Conservation (phyloP, 495 filamentous ascomycete genomes). For the Sphaerosporella brunnea region DNA sequence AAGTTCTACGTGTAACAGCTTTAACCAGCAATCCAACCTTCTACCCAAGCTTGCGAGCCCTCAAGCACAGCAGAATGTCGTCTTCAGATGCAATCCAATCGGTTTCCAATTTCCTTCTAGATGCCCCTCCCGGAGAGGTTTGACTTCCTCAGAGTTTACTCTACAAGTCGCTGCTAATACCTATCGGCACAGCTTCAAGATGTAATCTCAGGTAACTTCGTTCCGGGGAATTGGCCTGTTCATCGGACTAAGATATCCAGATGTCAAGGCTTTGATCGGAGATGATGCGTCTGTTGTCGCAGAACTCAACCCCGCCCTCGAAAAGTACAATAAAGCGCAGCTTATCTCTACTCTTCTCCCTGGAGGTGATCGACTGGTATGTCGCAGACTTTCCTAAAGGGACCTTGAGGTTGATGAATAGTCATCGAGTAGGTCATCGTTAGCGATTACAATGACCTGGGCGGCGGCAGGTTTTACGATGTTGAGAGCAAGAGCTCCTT, state of each 20-base stretch:
- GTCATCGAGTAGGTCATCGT: constrained; percentile 51
- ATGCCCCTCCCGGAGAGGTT: constrained; percentile 95
- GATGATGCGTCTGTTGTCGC: constrained; percentile 48
- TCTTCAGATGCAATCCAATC: constrained; percentile 35
- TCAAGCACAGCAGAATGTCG: constrained; percentile 10
- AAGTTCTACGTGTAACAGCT: not conserved
- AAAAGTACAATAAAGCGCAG: constrained; percentile 93
- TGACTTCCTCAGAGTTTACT: constrained; percentile 8
- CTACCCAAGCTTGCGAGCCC: not conserved
- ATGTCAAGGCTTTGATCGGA: constrained; percentile 69
- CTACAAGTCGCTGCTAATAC: constrained; percentile 1
- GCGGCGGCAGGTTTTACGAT: constrained; percentile 70
- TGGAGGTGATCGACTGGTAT: constrained; percentile 55
- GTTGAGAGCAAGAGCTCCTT: constrained; percentile 72
- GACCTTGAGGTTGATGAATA: constrained; percentile 11
- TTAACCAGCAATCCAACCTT: not conserved
- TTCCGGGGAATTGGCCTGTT: constrained; percentile 6
- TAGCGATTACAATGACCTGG: constrained; percentile 67
- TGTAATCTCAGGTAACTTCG: constrained; percentile 59
- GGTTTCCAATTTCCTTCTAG: constrained; percentile 75
- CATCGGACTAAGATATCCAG: constrained; percentile 30
- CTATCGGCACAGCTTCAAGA: constrained; percentile 50
- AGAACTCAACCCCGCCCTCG: constrained; percentile 63
- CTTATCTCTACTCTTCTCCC: constrained; percentile 76
- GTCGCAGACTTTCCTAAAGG: too few relatives aligned